Evolutionary conservation across 2,329 filamentous ascomycete genomes (phyloP), one percentile per base, ranked within the genome.

Genomic region (Venturiaceae sp.): DNA sequence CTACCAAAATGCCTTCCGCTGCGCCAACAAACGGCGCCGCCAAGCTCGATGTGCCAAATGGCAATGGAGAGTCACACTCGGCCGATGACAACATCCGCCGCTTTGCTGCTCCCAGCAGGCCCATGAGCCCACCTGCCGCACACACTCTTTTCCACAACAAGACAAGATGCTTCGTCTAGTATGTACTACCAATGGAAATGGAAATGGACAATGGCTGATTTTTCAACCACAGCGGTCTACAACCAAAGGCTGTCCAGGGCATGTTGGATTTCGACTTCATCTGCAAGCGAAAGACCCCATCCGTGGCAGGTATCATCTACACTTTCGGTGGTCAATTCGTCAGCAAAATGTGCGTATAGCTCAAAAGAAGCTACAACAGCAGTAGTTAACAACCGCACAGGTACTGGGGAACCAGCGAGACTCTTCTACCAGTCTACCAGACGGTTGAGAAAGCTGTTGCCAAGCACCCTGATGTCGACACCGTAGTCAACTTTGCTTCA

Each of bases 321-420:
- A 96, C 94, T 68, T 99, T 99, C 72, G 94, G 94, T 74, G 94
- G 94, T 67, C 94, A 99, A 80, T 99, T 99, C 85, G 94, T 99
- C 74, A 96, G 91, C 86, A 99, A 99, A 87, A 97, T 99, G 94
- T 83, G 70, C 67, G 75, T 69, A 19, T n/a, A 37, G 32, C 23
- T n/a, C 13, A 30, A 3, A 1, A 50, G 13, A 32, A 56, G 19
- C 30, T 33, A 13, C 16, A 33, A 13, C 44, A 64, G 70, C 67
- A 66, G 14, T 14, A 4, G 47, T 54, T 59, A 58, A 57, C 46
- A 60, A 58, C 63, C 32, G 14, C 39, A 54, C 64, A 80, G 77
- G 80, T 99, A 99, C 88, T 99, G 94, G 94, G 94, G 94, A 72
- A 99, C 94, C 72, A 96, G 91, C 80, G 94, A 99, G 83, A 99